Conservation (phyloP, 2,329 filamentous ascomycete genomes). For the Fusarium chuoi region DNA sequence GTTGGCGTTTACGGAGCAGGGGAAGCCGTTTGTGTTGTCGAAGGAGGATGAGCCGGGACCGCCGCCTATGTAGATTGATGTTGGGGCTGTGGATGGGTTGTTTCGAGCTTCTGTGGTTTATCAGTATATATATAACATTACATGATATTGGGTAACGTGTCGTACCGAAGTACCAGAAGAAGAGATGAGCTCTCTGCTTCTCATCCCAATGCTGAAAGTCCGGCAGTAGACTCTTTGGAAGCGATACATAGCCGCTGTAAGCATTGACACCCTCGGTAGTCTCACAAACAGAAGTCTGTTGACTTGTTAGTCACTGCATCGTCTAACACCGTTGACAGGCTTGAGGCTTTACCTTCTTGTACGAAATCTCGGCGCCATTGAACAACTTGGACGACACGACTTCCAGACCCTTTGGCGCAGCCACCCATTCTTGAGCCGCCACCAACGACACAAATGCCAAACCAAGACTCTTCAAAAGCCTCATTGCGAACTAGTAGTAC, state of each 20-base stretch:
- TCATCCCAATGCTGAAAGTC: slow-evolving; percentile 34
- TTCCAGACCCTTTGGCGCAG: background rate
- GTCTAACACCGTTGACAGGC: accelerated
- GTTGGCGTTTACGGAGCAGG: slow-evolving; percentile 58
- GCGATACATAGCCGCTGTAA: slow-evolving; percentile 39
- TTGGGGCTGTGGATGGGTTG: slow-evolving; percentile 32
- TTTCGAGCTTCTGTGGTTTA: slow-evolving; percentile 47
- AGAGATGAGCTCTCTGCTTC: slow-evolving; percentile 44
- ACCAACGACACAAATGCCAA: background rate
- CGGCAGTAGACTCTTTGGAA: slow-evolving; percentile 43
- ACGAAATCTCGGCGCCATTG: slow-evolving; percentile 34
- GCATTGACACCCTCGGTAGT: slow-evolving; percentile 35
- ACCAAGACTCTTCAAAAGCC: background rate
- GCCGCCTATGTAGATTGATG: slow-evolving; percentile 70
- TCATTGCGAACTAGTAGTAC: background rate
- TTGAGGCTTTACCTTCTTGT: slow-evolving; percentile 33
- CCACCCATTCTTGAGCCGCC: slow-evolving; percentile 1
- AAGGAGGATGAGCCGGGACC: slow-evolving; percentile 71
- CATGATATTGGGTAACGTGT: background rate
- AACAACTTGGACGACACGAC: slow-evolving; percentile 14
- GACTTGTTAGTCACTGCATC: background rate
- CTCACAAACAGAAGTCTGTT: slow-evolving; percentile 39
- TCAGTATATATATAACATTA: background rate
- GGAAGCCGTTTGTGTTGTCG: slow-evolving; percentile 67
- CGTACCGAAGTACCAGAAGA: slow-evolving; percentile 57